phyloP scores from a whole-genome alignment of 768 basidiomycete genomes.

The Rhodotorula taiwanensis region DNA sequence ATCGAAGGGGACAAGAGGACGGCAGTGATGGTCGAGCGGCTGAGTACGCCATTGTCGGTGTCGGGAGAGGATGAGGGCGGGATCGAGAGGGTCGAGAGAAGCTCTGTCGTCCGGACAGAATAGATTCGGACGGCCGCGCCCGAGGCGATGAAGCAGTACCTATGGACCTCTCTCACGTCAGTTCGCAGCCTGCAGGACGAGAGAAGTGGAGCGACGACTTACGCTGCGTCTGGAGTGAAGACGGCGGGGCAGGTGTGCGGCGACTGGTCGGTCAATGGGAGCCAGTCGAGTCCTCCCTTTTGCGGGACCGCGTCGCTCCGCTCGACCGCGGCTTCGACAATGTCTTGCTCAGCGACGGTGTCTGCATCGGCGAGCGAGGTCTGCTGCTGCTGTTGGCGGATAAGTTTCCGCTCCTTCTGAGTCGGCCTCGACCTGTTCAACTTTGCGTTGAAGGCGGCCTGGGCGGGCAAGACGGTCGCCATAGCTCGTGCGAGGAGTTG shows the following conservation, averaged over 20 bases:
- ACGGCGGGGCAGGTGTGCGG: conserved; percentile 22
- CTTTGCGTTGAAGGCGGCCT: too few species aligned
- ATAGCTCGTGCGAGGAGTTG: too few species aligned
- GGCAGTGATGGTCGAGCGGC: conserved; percentile 56
- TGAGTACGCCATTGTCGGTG: background rate
- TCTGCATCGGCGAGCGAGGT: too few species aligned
- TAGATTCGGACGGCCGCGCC: conserved; percentile 78
- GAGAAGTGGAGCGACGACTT: background rate
- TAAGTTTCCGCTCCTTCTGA: background rate
- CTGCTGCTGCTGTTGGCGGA: background rate
- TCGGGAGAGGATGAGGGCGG: conserved; percentile 36
- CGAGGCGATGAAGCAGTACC: conserved; percentile 83
- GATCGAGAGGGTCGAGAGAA: conserved; percentile 72
- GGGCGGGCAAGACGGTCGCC: background rate
- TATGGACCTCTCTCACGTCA: conserved; percentile 28
- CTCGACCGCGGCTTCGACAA: background rate
- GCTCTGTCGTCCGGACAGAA: conserved; percentile 66
- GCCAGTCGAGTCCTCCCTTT: conserved; percentile 10
- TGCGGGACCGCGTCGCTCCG: background rate
- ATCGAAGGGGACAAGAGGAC: conserved; percentile 75
- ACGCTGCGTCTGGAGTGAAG: conserved; percentile 27
- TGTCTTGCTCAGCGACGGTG: background rate
- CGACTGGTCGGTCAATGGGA: conserved; percentile 10
- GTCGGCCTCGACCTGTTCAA: background rate
- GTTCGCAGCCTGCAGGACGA: background rate